phyloP scores from a whole-genome alignment of 2,329 filamentous ascomycete genomes.

The Colletotrichum sp. region DNA sequence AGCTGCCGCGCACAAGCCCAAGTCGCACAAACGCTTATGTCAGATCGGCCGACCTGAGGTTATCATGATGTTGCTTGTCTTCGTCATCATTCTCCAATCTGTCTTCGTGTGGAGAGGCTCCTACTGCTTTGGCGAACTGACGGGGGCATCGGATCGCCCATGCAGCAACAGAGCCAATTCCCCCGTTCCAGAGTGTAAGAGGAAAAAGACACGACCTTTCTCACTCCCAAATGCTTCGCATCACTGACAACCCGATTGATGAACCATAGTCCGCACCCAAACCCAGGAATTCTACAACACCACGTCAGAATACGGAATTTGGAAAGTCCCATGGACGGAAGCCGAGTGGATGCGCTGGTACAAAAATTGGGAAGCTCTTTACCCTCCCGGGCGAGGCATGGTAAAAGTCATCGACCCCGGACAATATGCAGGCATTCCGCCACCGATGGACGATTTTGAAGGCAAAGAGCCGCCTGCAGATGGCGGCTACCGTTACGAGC shows the following conservation, averaged over 20 bases:
- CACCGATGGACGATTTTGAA: neutral
- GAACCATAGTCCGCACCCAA: accelerated
- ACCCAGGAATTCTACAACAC: neutral
- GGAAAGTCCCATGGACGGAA: neutral
- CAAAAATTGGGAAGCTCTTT: neutral
- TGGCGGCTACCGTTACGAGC: neutral
- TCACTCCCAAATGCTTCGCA: neutral
- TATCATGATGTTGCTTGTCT: neutral
- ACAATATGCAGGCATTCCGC: neutral
- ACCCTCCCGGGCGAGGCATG: neutral
- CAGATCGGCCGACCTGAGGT: neutral
- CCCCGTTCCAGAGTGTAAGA: neutral
- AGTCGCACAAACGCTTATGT: neutral
- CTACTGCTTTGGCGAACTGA: neutral
- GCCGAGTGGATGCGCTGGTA: neutral
- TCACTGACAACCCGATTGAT: accelerated
- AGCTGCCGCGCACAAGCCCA: neutral
- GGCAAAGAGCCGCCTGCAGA: neutral
- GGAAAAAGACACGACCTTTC: neutral
- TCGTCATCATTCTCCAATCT: neutral
- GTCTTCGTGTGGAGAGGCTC: neutral
- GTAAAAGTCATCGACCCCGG: neutral
- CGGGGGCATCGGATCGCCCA: neutral
- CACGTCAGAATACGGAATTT: neutral
- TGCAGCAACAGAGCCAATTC: neutral